Evolutionary conservation across 441 rosid species (phyloP).

Genomic region (Populus trichocarpa): DNA sequence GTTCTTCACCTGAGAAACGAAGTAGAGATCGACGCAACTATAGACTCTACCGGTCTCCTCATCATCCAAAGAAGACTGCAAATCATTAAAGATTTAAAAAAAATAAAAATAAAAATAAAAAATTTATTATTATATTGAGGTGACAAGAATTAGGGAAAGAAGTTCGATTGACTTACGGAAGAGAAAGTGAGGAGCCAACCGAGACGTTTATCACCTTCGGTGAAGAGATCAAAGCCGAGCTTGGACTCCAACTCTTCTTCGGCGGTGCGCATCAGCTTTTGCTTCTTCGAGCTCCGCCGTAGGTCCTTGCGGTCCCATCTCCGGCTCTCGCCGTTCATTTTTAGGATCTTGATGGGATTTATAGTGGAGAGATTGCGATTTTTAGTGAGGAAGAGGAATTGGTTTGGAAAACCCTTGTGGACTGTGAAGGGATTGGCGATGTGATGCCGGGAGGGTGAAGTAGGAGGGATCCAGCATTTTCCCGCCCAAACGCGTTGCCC

Average conservation of each 20-base stretch:
- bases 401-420: background rate
- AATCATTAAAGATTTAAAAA: constrained; percentile 6
- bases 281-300: constrained; percentile 54
- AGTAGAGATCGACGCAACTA: constrained; percentile 90
- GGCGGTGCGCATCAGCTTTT: constrained; percentile 61
- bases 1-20: constrained; percentile 74
- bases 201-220: constrained; percentile 91
- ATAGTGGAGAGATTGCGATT: background rate
- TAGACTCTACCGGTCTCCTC: constrained; percentile 55
- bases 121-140: too few relatives aligned
- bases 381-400: background rate
- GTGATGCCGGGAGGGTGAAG: background rate
- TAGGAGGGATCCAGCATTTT: constrained; percentile 14
- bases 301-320: constrained; percentile 51
- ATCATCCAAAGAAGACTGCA: constrained; percentile 90
- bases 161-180: constrained; percentile 36
- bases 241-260: constrained; percentile 90
- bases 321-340: constrained; percentile 43
- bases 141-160: too few relatives aligned
- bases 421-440: background rate
- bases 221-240: constrained; percentile 85
- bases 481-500: constrained; percentile 28
- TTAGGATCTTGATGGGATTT: background rate
- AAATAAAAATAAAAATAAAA: too few relatives aligned
- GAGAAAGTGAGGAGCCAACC: constrained; percentile 92